Conservation (phyloP, 1,139 yeast species). For the Debaryomyces sp. region DNA sequence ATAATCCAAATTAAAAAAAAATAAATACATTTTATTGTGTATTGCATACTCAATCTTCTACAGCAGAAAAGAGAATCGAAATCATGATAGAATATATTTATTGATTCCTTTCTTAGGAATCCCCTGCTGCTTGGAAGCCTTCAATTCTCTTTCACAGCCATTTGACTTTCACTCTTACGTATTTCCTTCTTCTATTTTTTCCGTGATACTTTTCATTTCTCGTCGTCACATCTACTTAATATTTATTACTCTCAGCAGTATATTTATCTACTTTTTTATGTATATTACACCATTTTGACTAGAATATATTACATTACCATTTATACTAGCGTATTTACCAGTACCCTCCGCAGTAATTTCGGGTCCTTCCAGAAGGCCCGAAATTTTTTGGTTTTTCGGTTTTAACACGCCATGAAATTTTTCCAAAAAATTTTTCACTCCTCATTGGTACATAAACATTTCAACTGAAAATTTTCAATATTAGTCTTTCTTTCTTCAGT, state of each 20-base stretch:
- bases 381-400: neutral
- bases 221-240: neutral
- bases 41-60: neutral
- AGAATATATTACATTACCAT: neutral
- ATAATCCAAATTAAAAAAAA: conserved; percentile 39
- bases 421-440: conserved; percentile 14
- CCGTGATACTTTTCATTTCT: neutral
- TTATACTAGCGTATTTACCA: conserved; percentile 1
- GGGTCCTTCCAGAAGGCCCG: neutral
- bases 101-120: neutral
- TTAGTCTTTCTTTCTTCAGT: conserved; percentile 19
- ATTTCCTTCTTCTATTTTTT: neutral
- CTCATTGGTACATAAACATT: conserved; percentile 6
- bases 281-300: neutral
- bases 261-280: neutral
- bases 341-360: conserved; percentile 1
- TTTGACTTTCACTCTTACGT: neutral
- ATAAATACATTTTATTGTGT: conserved; percentile 9
- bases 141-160: conserved; percentile 5
- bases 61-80: neutral
- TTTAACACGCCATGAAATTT: conserved; percentile 16
- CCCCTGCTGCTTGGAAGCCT: neutral
- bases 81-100: neutral
- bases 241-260: neutral
- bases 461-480: conserved; percentile 8